These are phyloP conservation scores for Bolboschoenoplectus hybrid DNA, from an alignment of 202 grass and related monocot species.

Conservation along the genomic window DNA sequence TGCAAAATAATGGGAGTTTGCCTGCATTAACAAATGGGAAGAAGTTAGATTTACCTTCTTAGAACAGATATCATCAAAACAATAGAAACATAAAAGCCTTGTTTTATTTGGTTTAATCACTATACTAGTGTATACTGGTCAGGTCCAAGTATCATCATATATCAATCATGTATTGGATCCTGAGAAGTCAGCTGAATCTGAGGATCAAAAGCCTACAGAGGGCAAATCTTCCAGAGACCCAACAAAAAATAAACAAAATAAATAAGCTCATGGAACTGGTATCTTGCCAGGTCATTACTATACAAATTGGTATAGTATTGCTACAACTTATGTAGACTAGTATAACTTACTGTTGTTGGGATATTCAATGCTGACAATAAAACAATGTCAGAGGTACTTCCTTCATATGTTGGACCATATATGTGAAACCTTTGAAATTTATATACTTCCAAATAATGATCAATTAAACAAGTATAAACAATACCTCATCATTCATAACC, in stretches of 20 bases:
- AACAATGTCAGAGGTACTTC: too few species aligned
- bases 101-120: background rate
- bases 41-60: slow-evolving; percentile 30
- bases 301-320: background rate
- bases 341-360: background rate
- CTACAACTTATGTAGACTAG: background rate
- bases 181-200: background rate
- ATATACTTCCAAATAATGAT: background rate
- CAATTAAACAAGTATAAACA: background rate
- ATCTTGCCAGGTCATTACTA: background rate
- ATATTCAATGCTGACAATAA: background rate
- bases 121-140: background rate
- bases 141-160: background rate
- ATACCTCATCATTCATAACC: slow-evolving; percentile 99
- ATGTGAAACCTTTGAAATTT: background rate
- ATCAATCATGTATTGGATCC: background rate
- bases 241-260: background rate
- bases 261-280: background rate
- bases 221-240: background rate
- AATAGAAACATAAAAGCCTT: background rate
- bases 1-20: slow-evolving; percentile 96
- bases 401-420: background rate
- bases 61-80: background rate
- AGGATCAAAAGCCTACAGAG: background rate
- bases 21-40: slow-evolving; percentile 61